phyloP scores from a whole-genome alignment of 768 basidiomycete genomes.

The Pleurotus pulmonarius region DNA sequence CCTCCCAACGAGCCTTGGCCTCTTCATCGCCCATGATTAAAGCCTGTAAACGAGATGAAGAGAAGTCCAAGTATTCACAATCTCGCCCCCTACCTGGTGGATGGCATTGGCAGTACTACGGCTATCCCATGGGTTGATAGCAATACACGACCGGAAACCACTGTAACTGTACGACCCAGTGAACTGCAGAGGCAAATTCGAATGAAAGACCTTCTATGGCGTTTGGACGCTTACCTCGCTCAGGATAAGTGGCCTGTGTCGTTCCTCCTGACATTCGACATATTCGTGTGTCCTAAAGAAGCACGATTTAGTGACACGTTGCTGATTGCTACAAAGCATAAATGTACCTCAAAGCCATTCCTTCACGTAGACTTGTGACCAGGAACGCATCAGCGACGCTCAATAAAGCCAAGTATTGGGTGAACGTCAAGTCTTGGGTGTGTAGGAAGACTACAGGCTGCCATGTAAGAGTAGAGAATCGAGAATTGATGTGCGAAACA shows the following conservation, averaged over 20 bases:
- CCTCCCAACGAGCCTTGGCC: conserved; percentile 72
- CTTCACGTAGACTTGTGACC: conserved; percentile 80
- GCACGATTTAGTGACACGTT: no score
- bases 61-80: no score
- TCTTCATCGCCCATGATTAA: conserved; percentile 77
- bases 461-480: conserved; percentile 82
- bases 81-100: conserved; percentile 31
- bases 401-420: conserved; percentile 78
- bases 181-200: conserved; percentile 43
- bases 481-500: conserved; percentile 77
- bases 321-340: neutral
- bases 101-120: conserved; percentile 85
- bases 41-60: conserved; percentile 32
- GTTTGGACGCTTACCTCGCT: conserved; percentile 55
- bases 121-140: conserved; percentile 83
- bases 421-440: conserved; percentile 81
- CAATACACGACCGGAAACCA: conserved; percentile 83
- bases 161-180: conserved; percentile 84
- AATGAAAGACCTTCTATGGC: no score
- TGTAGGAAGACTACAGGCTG: conserved; percentile 86
- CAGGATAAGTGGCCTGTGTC: conserved; percentile 67
- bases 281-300: conserved; percentile 65
- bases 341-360: conserved; percentile 63
- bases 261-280: conserved; percentile 78
- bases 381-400: conserved; percentile 84